Evolutionary conservation across 2,329 filamentous ascomycete genomes (phyloP), one percentile per base, ranked within the genome.

Genomic region (Pyricularia sp.): DNA sequence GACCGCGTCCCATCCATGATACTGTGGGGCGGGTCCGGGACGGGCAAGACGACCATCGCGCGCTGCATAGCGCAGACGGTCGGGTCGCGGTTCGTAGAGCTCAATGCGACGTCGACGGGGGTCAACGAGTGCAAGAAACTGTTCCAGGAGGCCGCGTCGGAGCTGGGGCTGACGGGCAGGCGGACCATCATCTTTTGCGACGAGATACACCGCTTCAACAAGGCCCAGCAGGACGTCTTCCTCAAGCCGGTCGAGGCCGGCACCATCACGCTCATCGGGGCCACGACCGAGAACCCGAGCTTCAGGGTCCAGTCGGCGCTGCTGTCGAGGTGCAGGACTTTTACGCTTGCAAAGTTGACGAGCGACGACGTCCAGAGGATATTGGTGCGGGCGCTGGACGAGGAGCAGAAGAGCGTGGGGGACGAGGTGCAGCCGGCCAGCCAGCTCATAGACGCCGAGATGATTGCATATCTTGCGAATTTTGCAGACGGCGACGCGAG

Each of bases 161-260:
- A 98, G 77, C 80, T 93, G 65, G 81, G 84, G 0, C 82, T 98
- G 67, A 96, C 93, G 0, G 94, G 94, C 1, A 86, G 93, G 71
- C 94, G 92, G 80, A 98, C 95, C 0, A 97, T 99, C 72, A 88
- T 99, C 72, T 99, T 99, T 78, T 97, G 94, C 80, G 95, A 99
- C 80, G 95, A 98, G 82, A 95, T 97, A 65, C 93, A 97, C 79
- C 84, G 94, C 31, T 97, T 97, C 82, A 91, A 86, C 73, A 97
- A 97, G 79, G 85, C 89, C 0, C 95, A 98, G 77, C 95, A 99
- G 76, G 95, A 98, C 78, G 91, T 97, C 0, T 98, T 98, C 73
- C 83, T 99, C 1, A 92, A 91, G 20, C 94, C 94, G 0, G 94
- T 98, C 26, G 95, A 99, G 79, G 89, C 89, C 0, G 95, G 95